Base-by-base conservation (phyloP, 495 filamentous ascomycete genomes). In the Stereocaulon alpinum region DNA sequence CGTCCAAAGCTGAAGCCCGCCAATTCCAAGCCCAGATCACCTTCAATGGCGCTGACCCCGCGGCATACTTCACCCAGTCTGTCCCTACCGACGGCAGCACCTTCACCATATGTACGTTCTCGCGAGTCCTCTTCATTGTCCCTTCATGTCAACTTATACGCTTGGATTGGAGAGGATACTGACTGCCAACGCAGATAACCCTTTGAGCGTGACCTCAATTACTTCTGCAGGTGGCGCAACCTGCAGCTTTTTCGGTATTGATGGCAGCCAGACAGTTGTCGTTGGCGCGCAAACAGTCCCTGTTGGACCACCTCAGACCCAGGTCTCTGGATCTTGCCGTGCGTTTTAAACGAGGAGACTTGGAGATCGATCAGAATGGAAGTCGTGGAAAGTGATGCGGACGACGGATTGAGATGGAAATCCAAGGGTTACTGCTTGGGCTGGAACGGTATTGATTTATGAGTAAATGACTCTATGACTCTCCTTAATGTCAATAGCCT, bases 291-390 rank as follows among this genome's bases (percentile, higher is more conserved):
- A 62, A 0, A 66, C 44, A 24, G 64, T 66, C 2, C 64, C 66
- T 64, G 71, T 73, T 27, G 71, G 68, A 9, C 69, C 71, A 49
- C 73, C 73, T 12, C 73, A 76, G 67, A 64, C 66, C 3, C 72
- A 74, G 55, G 42, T 68, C 9, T 68, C 61, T 10, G 73, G 69
- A 18, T 60, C 66, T 55, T 75, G 73, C 62, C 29, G 41, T 37
- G 34, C 34, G 2, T 12, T 37, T 37, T 37, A 12, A 37, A 37
- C 34, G 34, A 37, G 34, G 34, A 37, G 12, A 37, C 34, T 37
- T 12, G 34, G 34, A 6, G 12, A 6, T 37, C 12, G 12, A 12
- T 37, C 12, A 2, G 34, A 12, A 37, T 12, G 34, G 12, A 37
- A 37, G 34, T 37, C 2, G 12, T 9, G 12, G 7, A 2, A 4